Percentiles rank a stretch among this genome's conserved stretches.
Evolutionary conservation across 305 asterid genomes (phyloP).

Genomic region (Fraxinus angustifolia): DNA sequence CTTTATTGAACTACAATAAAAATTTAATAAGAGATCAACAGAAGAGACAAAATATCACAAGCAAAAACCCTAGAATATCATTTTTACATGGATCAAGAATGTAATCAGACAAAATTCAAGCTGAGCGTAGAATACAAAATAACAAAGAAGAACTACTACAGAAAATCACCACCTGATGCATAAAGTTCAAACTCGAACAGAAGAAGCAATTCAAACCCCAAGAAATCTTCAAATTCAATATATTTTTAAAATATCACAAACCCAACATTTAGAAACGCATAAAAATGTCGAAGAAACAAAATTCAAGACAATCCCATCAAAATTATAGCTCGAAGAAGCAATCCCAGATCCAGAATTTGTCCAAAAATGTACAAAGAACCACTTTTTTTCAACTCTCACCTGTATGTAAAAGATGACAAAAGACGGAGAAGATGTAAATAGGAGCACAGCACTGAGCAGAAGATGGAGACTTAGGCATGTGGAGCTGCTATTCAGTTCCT

Average conservation of each 20-base stretch:
- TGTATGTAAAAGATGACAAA: conserved; percentile 2
- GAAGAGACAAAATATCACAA: background rate
- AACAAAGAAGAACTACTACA: background rate
- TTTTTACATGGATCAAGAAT: background rate
- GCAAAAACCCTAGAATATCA: background rate
- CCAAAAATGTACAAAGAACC: background rate
- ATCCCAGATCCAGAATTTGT: conserved; percentile 36
- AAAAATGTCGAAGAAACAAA: background rate
- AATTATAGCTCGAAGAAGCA: conserved; percentile 10
- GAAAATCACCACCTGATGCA: background rate
- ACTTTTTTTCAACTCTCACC: conserved; percentile 21
- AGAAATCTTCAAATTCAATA: background rate
- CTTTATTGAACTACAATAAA: background rate
- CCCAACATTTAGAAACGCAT: background rate
- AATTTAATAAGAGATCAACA: background rate
- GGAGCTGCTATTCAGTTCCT: conserved; percentile 11
- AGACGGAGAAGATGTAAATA: background rate
- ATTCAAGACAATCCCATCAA: conserved; percentile 20
- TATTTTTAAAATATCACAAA: background rate
- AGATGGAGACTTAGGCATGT: background rate
- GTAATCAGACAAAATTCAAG: conserved; percentile 3
- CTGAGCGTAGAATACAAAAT: background rate
- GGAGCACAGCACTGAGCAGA: background rate
- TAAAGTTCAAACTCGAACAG: background rate
- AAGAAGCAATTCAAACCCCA: background rate